phyloP scores from a whole-genome alignment of 257 asterid species.

The Scutellaria galericulata region DNA sequence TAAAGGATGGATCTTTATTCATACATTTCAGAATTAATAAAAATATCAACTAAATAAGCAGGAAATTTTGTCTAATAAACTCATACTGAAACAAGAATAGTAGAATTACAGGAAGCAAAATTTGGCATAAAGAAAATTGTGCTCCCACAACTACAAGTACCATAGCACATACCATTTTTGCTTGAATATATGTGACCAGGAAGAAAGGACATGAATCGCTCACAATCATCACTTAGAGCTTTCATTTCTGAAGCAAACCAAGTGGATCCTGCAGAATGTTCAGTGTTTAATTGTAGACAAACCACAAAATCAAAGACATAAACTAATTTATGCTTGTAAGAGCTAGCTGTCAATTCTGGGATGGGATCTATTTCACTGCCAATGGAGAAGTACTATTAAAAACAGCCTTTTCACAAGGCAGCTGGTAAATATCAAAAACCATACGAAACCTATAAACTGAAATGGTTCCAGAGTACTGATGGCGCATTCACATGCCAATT shows the following conservation, averaged over 20 bases:
- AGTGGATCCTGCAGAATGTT: constrained; percentile 77
- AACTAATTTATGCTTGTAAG: constrained; percentile 20
- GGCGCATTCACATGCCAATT: constrained; percentile 14
- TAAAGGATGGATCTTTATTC: constrained; percentile 7
- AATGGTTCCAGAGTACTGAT: constrained; percentile 19
- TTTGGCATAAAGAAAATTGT: constrained; percentile 17
- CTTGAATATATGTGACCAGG: constrained; percentile 98
- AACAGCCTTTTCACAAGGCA: constrained; percentile 23
- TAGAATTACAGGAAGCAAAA: constrained; percentile 15
- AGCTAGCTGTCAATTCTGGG: constrained; percentile 7
- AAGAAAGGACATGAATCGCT: constrained; percentile 81
- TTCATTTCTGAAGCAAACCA: constrained; percentile 99
- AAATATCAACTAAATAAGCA: constrained; percentile 16
- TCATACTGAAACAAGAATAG: constrained; percentile 12
- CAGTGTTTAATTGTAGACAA: constrained; percentile 22
- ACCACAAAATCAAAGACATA: constrained; percentile 12
- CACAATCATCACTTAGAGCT: constrained; percentile 98
- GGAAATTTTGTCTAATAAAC: constrained; percentile 4
- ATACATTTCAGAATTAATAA: constrained; percentile 12
- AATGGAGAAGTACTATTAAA: constrained; percentile 4
- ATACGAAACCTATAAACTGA: constrained; percentile 21
- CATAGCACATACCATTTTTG: constrained; percentile 66
- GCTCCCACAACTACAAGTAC: neutral
- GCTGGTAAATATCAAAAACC: constrained; percentile 16
- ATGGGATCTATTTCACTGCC: constrained; percentile 11